A percentile compares a stretch with the other conserved stretches of the same genome.
These are phyloP conservation scores for Verticillium zaregamsianum DNA, from an alignment of 2,329 filamentous ascomycete genomes.

Conservation along the genomic window DNA sequence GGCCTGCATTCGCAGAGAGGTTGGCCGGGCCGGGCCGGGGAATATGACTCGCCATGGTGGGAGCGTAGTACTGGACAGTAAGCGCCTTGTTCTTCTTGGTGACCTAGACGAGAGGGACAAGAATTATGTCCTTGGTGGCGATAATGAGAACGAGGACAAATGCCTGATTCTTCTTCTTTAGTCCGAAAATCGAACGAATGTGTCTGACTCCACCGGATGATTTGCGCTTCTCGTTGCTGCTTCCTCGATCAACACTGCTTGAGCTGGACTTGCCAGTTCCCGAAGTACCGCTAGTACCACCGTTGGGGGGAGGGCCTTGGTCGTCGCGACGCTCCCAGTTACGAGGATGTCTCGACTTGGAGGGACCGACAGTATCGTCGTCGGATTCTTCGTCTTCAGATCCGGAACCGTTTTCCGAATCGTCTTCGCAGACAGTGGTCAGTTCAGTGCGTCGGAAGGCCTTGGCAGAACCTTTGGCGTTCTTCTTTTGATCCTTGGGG, in stretches of 20 bases:
- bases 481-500: not conserved
- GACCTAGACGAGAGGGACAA: not conserved
- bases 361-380: not conserved
- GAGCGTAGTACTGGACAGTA: not conserved
- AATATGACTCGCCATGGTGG: constrained; percentile 45
- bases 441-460: not conserved
- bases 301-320: not conserved
- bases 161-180: not conserved
- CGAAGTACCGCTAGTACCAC: not conserved
- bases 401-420: not conserved
- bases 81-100: not conserved
- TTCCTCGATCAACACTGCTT: not conserved
- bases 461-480: not conserved
- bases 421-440: not conserved
- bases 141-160: not conserved
- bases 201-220: not conserved
- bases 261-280: not conserved
- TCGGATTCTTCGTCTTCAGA: not conserved
- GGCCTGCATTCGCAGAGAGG: constrained; percentile 74
- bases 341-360: not conserved
- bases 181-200: not conserved
- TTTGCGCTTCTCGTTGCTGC: not conserved
- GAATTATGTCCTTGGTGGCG: not conserved
- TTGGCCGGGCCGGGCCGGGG: constrained; percentile 90
- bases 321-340: not conserved